phyloP scores from a whole-genome alignment of 2,329 filamentous ascomycete species.

The Knoxdaviesia capensis region DNA sequence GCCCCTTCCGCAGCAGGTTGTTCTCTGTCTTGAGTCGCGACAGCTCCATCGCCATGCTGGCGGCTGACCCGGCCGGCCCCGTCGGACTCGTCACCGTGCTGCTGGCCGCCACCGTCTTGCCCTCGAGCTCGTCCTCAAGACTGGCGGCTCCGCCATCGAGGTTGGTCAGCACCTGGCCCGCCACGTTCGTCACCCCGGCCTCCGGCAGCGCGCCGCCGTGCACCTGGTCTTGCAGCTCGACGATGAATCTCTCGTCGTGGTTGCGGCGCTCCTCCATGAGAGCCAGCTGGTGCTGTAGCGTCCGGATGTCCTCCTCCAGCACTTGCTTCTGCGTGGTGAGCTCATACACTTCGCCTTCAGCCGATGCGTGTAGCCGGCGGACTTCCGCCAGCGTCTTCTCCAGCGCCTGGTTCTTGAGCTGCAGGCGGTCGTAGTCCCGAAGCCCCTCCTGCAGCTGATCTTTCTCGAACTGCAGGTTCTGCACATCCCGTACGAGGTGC shows the following conservation, averaged over 20 bases:
- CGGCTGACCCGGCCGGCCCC: conserved; percentile 1
- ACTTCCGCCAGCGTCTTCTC: conserved; percentile 15
- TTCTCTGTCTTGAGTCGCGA: conserved; percentile 43
- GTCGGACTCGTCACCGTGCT: too few species aligned
- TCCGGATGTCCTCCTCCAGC: conserved; percentile 23
- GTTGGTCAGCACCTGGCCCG: too few species aligned
- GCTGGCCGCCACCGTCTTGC: conserved; percentile 8
- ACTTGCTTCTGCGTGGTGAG: conserved; percentile 21
- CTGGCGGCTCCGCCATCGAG: conserved; percentile 16
- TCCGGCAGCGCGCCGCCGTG: conserved; percentile 9
- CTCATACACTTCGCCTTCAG: conserved; percentile 8
- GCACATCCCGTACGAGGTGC: conserved; percentile 32
- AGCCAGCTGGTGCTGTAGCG: conserved; percentile 24
- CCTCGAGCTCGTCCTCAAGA: conserved; percentile 36
- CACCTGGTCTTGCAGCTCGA: conserved; percentile 39
- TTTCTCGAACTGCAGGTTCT: conserved; percentile 32
- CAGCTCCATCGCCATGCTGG: conserved; percentile 27
- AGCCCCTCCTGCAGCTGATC: conserved; percentile 30
- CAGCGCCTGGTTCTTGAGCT: conserved; percentile 15
- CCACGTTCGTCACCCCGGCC: too few species aligned
- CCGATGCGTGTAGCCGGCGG: conserved; percentile 7
- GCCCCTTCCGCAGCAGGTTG: conserved; percentile 31
- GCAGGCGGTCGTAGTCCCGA: conserved; percentile 13
- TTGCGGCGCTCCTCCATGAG: conserved; percentile 24
- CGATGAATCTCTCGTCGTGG: conserved; percentile 32